Evolutionary conservation across 2,329 filamentous ascomycete genomes (phyloP).

Genomic region (Domatiomyces globalis): DNA sequence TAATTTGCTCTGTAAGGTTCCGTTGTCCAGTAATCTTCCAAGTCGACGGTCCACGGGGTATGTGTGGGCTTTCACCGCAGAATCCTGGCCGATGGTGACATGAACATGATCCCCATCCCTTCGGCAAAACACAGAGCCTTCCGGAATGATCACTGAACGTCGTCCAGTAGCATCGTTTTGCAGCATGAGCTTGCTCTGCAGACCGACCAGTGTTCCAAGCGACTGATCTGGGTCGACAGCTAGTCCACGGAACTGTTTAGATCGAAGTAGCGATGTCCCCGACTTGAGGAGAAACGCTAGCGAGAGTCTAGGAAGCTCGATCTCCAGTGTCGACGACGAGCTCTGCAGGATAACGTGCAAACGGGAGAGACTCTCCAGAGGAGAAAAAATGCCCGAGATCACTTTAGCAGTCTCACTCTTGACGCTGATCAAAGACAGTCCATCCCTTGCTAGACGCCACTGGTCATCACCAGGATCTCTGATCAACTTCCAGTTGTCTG

Average conservation of each 20-base stretch:
- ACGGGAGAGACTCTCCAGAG: slow-evolving; percentile 24
- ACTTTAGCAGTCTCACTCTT: slow-evolving; percentile 18
- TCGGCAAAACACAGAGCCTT: slow-evolving; percentile 9
- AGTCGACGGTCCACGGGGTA: slow-evolving; percentile 17
- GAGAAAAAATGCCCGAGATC: slow-evolving; percentile 22
- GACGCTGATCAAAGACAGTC: slow-evolving; percentile 17
- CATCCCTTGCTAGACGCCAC: slow-evolving; percentile 21
- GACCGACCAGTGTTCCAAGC: slow-evolving; percentile 36
- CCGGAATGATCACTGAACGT: slow-evolving; percentile 16
- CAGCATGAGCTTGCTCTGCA: slow-evolving; percentile 38
- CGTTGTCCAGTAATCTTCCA: slow-evolving; percentile 9
- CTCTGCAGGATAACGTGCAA: slow-evolving; percentile 24
- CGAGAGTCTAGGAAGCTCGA: slow-evolving; percentile 35
- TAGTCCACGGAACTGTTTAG: slow-evolving; percentile 3
- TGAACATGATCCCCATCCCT: slow-evolving; percentile 3
- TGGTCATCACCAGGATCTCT: background rate
- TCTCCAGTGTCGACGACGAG: slow-evolving; percentile 10
- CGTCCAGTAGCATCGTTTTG: slow-evolving; percentile 9
- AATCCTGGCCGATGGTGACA: slow-evolving; percentile 8
- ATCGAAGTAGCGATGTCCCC: background rate
- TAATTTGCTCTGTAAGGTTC: slow-evolving; percentile 12
- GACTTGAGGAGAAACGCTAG: slow-evolving; percentile 33
- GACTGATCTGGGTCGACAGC: slow-evolving; percentile 33
- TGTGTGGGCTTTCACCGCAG: background rate
- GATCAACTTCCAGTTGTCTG: slow-evolving; percentile 18